Base-by-base conservation (phyloP, 768 basidiomycete genomes). In the Grammothele lineata region DNA sequence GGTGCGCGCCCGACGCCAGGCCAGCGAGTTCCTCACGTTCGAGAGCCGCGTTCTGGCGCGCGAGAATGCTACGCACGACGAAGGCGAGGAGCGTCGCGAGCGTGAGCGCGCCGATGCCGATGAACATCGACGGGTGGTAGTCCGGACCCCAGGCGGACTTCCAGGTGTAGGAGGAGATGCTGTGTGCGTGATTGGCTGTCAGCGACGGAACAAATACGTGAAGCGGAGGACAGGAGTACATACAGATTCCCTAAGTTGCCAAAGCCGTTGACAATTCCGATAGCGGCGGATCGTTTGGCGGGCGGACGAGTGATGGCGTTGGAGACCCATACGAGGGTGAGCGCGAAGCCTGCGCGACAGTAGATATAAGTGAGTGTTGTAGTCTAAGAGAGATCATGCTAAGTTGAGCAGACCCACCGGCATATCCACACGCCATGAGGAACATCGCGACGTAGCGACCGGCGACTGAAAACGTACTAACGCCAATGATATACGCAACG, bases 81-180 rank as follows among this genome's bases (percentile, higher is more conserved):
- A 70, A 37, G 14, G 66, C 59, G 15, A 75, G 61, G 1, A 59
- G 35, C 5, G 62, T 58, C 30, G 63, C 54, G 17, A 72, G 49
- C 3, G 52, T 57, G 11, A 76, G 56, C 12, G 65, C 55, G 10
- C 59, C 62, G 18, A 73, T 51, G 6, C 66, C 66, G 42, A 85
- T 79, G 33, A 69, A 66, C 78, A 84, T 80, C 0, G 80, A 80
- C 35, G 69, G 80, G 39, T 81, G 80, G 55, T 84, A 85, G 50
- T 71, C 54, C 0, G 83, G 82, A 7, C 78, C 70, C 81, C 82
- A 85, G n/a, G 60, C 57, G 3, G 75, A 57, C 54, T 77, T 77
- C 83, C 83, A 85, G 0, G 74, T 71, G 55, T 75, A 83, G 0
- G 80, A 81, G 3, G 78, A 76, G 54, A 80, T 77, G 3, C 81